Base-by-base conservation (phyloP, 768 basidiomycete species). In the Mycena galopus region DNA sequence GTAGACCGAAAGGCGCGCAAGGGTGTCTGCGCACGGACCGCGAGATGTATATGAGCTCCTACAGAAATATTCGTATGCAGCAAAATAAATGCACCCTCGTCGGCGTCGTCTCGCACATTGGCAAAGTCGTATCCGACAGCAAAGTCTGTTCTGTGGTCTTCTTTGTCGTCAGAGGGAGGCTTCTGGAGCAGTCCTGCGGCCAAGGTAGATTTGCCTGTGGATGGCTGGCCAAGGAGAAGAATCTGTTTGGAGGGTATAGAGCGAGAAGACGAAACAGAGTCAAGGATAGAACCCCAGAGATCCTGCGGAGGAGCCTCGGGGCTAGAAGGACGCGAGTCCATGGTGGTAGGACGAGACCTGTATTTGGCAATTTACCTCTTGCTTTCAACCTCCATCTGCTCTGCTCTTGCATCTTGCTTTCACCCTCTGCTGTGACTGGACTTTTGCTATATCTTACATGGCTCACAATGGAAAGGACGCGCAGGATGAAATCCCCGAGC, bases 91-190 rank as follows among this genome's bases (percentile, higher is more conserved):
- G 72, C 71, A 93, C 97, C 97, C 90, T 98, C 96, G 78, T 98
- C 97, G 5, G 91, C 96, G 30, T 98, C 97, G 77, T 98, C 96
- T 62, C 92, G 86, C 30, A 98, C 89, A 78, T 98, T 94, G 4
- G 94, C 88, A 88, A 95, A 97, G 76, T 97, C 94, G 79, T 97
- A 99, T 44, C 96, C 96, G 75, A 98, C 80, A 0, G 96, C 95
- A 82, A 97, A 93, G 76, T 96, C 95, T 10, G 85, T 84, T 66
- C 87, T 86, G 56, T 88, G 86, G 70, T 90, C 89, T 73, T 90
- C 89, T 74, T 88, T 88, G 57, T 89, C 89, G 67, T 91, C 89
- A 61, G 84, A 75, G n/a, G 80, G 78, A 14, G 89, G 84, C 80
- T 92, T 94, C 78, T 94, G 90, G 32, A 96, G 86, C 1, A 95